These are phyloP conservation scores for Fusarium anguioides DNA, from an alignment of 2,329 filamentous ascomycete species.

Conservation along the genomic window DNA sequence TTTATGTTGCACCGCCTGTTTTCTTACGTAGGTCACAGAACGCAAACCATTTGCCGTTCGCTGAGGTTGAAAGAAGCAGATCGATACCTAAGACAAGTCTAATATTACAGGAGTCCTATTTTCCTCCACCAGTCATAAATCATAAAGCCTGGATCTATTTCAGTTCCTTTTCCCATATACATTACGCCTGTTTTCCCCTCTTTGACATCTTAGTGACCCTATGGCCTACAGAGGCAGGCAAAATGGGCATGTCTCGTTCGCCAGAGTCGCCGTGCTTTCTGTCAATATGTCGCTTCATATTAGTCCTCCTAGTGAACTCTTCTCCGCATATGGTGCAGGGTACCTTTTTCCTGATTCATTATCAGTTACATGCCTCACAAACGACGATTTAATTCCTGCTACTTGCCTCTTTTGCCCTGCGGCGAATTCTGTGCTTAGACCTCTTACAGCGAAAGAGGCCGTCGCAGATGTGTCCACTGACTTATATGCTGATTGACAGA, in stretches of 20 bases:
- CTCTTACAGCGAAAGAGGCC: accelerated
- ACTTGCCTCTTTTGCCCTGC: accelerated
- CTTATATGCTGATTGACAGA: background rate
- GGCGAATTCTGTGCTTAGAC: accelerated
- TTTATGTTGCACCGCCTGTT: background rate
- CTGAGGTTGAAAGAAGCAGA: background rate
- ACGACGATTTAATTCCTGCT: accelerated
- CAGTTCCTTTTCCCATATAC: background rate
- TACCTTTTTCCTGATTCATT: accelerated
- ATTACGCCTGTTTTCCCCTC: background rate
- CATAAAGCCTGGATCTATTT: no score
- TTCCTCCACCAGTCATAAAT: background rate
- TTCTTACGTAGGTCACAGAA: background rate
- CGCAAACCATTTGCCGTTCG: background rate
- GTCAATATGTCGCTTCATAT: background rate
- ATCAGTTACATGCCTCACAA: background rate
- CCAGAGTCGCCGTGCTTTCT: background rate
- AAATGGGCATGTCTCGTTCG: accelerated
- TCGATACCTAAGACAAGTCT: background rate
- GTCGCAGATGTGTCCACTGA: accelerated
- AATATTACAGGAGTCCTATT: background rate
- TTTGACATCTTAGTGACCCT: background rate
- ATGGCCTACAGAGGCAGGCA: background rate
- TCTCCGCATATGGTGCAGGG: background rate
- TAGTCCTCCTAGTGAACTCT: background rate